Percentiles rank a stretch among this genome's conserved stretches.
These are phyloP conservation scores for Lolium rigidum DNA, from an alignment of 176 grass and related monocot genomes.

Conservation along the genomic window DNA sequence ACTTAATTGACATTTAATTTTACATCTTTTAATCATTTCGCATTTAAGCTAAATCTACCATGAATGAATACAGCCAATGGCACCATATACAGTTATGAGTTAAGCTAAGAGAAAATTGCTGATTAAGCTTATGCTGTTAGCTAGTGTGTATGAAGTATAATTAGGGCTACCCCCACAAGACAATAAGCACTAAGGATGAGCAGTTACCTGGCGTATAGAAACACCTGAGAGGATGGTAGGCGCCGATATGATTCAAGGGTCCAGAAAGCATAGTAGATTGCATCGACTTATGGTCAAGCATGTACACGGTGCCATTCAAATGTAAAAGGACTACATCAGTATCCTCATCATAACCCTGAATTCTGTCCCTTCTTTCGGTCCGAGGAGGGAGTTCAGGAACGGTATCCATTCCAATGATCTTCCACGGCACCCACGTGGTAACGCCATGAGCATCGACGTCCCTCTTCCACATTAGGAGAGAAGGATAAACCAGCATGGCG, in stretches of 20 bases:
- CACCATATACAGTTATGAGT: too few relatives aligned
- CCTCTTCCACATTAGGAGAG: not conserved
- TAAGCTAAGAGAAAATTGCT: too few relatives aligned
- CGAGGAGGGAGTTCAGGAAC: not conserved
- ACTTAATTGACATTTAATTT: too few relatives aligned
- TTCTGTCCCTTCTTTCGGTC: not conserved
- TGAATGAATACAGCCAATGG: too few relatives aligned
- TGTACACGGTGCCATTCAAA: not conserved
- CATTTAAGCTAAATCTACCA: too few relatives aligned
- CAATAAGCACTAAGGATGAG: not conserved
- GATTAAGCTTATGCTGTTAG: too few relatives aligned
- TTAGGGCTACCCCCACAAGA: not conserved
- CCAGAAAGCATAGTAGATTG: not conserved
- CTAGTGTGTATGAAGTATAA: not conserved
- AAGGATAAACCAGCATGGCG: not conserved
- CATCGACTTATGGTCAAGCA: constrained; percentile 1
- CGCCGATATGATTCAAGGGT: accelerated
- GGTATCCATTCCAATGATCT: not conserved
- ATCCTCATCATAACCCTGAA: constrained; percentile 10
- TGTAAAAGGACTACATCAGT: not conserved
- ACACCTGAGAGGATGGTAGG: not conserved
- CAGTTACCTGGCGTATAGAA: not conserved
- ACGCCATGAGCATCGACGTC: not conserved
- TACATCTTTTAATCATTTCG: too few relatives aligned
- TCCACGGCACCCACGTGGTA: not conserved